Percentiles rank a stretch among this genome's conserved stretches.
phyloP scores from a whole-genome alignment of 768 basidiomycete genomes.

The Mycena pura region DNA sequence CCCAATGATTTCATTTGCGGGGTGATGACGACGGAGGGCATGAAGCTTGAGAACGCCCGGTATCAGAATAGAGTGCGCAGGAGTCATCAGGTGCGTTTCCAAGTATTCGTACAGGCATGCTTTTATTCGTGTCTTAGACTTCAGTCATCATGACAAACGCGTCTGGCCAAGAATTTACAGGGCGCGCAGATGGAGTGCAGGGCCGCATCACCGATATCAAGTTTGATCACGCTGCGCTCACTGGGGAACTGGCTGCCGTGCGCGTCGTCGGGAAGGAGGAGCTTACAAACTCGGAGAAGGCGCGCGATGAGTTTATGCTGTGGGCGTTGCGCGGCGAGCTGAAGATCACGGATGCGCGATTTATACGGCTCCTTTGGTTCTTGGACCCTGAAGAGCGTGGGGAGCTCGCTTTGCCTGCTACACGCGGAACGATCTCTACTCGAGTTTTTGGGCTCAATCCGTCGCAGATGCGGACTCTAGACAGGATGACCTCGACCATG shows the following conservation, averaged over 20 bases:
- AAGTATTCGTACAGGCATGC: background rate
- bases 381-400: background rate
- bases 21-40: constrained; percentile 32
- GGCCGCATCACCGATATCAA: constrained; percentile 46
- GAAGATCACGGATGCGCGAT: constrained; percentile 2
- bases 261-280: constrained; percentile 50
- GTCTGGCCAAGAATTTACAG: constrained; percentile 38
- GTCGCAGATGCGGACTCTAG: background rate
- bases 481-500: background rate
- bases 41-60: constrained; percentile 44
- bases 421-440: background rate
- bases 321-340: background rate
- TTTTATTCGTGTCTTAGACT: constrained; percentile 30
- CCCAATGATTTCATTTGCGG: constrained; percentile 42
- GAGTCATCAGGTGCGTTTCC: constrained; percentile 42
- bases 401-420: background rate
- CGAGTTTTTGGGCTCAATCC: background rate
- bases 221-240: constrained; percentile 27
- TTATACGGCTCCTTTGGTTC: constrained; percentile 6
- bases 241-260: constrained; percentile 38
- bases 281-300: constrained; percentile 39
- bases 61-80: constrained; percentile 49
- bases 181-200: constrained; percentile 36
- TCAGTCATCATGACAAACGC: constrained; percentile 43
- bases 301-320: constrained; percentile 10